These are phyloP conservation scores for Vigna reflexopilosa DNA, from an alignment of 306 rosid genomes.

Conservation along the genomic window DNA sequence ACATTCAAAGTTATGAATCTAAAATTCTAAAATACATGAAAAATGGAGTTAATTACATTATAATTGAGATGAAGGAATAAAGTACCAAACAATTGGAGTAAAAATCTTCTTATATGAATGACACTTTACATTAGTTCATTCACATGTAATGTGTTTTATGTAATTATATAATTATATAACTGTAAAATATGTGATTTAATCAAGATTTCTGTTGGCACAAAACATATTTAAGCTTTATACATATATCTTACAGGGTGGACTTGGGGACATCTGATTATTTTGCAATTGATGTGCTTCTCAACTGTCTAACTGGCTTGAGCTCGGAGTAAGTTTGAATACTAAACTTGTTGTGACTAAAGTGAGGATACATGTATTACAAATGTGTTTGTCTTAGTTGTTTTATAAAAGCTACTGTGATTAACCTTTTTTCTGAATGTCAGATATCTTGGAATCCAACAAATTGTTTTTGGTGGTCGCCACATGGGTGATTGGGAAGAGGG, in stretches of 20 bases:
- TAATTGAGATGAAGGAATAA: background rate
- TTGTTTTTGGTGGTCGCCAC: constrained; percentile 82
- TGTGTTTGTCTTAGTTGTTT: background rate
- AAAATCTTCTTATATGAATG: background rate
- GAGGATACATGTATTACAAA: background rate
- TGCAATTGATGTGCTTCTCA: constrained; percentile 86
- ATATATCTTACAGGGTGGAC: constrained; percentile 77
- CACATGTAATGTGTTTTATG: background rate
- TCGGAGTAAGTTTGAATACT: constrained; percentile 72
- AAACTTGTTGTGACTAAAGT: constrained; percentile 7
- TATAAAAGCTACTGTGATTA: constrained; percentile 33
- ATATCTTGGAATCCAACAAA: constrained; percentile 86
- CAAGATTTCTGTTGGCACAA: background rate
- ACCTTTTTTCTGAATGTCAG: constrained; percentile 51
- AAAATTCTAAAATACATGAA: too few relatives aligned
- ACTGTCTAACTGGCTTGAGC: constrained; percentile 83
- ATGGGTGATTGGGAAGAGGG: constrained; percentile 99
- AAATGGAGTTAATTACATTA: too few relatives aligned
- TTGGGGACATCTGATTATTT: constrained; percentile 86
- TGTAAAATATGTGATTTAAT: constrained; percentile 16
- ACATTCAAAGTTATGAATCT: background rate
- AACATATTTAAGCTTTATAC: constrained; percentile 26
- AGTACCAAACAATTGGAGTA: background rate
- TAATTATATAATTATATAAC: background rate
- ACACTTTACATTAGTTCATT: background rate